A percentile compares a stretch with the other conserved stretches of the same genome.
phyloP scores from a whole-genome alignment of 305 asterid species.

The Solanum hybrid region DNA sequence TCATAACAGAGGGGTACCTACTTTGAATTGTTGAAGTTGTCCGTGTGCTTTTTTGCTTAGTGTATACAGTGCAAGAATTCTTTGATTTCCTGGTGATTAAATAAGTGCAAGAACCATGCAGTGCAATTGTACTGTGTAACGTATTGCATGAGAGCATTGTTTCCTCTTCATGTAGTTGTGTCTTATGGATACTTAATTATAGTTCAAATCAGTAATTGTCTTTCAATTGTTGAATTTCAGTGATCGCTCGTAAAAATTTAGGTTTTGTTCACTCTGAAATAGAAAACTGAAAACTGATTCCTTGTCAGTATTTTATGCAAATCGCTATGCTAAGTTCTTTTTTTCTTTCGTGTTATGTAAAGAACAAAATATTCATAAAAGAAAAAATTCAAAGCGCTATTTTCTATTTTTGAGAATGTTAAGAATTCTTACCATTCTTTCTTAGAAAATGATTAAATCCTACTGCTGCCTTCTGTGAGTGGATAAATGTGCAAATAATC shows the following conservation, averaged over 20 bases:
- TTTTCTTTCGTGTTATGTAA: not conserved
- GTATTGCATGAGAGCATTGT: not conserved
- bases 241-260: not conserved
- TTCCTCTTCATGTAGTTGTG: not conserved
- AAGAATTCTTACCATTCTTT: not conserved
- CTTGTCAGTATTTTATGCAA: not conserved
- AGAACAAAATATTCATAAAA: not conserved
- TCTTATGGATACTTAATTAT: not conserved
- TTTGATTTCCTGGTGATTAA: not conserved
- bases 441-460: not conserved
- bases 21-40: not conserved
- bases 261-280: not conserved
- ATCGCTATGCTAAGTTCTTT: not conserved
- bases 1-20: not conserved
- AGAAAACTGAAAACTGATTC: not conserved
- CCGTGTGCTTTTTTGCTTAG: not conserved
- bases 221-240: not conserved
- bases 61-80: not conserved
- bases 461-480: not conserved
- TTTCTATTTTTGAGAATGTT: not conserved
- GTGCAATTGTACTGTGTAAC: not conserved
- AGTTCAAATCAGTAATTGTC: not conserved
- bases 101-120: not conserved
- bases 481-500: not conserved
- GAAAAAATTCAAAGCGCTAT: not conserved